These are phyloP conservation scores for Thelonectria rubi DNA, from an alignment of 2,329 filamentous ascomycete genomes.

Conservation along the genomic window DNA sequence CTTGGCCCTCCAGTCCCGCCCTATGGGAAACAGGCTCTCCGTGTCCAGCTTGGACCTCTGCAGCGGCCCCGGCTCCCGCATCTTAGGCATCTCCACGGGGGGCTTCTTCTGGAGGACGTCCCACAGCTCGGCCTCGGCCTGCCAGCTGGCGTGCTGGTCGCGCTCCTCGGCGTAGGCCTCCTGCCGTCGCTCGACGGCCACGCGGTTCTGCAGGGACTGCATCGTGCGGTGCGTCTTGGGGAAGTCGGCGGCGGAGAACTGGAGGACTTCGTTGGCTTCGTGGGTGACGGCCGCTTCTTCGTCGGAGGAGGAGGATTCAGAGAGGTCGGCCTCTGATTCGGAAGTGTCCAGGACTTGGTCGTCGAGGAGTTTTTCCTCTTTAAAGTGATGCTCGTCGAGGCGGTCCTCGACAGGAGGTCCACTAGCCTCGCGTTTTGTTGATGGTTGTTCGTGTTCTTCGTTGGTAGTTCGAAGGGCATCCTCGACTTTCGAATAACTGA, in stretches of 20 bases:
- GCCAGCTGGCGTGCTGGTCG: constrained; percentile 52
- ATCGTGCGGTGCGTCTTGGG: constrained; percentile 50
- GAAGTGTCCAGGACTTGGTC: constrained; percentile 29
- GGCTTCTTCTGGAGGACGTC: constrained; percentile 52
- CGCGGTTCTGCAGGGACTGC: constrained; percentile 49
- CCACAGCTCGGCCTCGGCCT: constrained; percentile 59
- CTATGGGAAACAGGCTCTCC: constrained; percentile 49
- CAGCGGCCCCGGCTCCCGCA: constrained; percentile 42
- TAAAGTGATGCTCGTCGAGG: not conserved
- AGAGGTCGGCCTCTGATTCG: constrained; percentile 25
- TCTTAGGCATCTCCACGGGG: constrained; percentile 46
- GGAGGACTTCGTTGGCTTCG: constrained; percentile 55
- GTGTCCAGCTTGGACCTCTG: constrained; percentile 45
- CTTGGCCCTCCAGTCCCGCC: constrained; percentile 51
- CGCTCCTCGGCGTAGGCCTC: constrained; percentile 55
- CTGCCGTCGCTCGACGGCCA: constrained; percentile 53
- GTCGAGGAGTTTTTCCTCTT: constrained; percentile 4
- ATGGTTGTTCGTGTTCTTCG: not conserved
- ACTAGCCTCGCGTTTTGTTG: not conserved
- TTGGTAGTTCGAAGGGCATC: constrained; percentile 20
- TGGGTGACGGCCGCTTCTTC: constrained; percentile 45
- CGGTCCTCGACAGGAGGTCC: not conserved
- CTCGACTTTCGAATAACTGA: constrained; percentile 34
- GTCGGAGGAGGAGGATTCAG: constrained; percentile 3
- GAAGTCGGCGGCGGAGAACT: constrained; percentile 52